These are phyloP conservation scores for Protomyces gravidus DNA, from an alignment of 1,139 yeast species.

Conservation along the genomic window DNA sequence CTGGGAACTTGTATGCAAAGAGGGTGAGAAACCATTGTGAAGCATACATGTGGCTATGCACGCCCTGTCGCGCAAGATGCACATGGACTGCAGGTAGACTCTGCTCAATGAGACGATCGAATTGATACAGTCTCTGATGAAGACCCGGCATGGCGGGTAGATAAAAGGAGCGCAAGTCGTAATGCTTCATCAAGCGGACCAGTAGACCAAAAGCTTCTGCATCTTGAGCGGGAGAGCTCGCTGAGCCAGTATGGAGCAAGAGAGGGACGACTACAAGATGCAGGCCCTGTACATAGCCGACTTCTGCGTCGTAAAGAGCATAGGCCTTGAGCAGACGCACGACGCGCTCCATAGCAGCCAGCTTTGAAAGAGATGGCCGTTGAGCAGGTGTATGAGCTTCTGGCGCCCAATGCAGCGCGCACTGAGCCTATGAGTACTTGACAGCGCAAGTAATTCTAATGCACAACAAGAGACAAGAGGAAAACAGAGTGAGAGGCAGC, in stretches of 20 bases:
- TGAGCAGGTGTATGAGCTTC: too few relatives aligned
- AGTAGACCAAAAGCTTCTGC: conserved; percentile 80
- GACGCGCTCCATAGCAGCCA: conserved; percentile 19
- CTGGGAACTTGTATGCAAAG: conserved; percentile 89
- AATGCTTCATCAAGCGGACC: conserved; percentile 77
- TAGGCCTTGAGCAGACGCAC: conserved; percentile 66
- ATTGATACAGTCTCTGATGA: conserved; percentile 76
- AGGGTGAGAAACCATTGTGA: conserved; percentile 93
- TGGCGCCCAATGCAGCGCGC: too few relatives aligned
- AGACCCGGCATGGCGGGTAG: conserved; percentile 92
- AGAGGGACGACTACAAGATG: conserved; percentile 85
- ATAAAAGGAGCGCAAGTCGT: conserved; percentile 69
- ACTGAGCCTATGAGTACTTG: too few relatives aligned
- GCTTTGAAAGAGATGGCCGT: too few relatives aligned
- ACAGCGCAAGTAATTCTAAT: too few relatives aligned
- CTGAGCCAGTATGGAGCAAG: conserved; percentile 50
- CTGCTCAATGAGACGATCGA: conserved; percentile 76
- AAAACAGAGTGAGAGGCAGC: too few relatives aligned
- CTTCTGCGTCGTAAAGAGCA: conserved; percentile 80
- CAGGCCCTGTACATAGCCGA: conserved; percentile 98
- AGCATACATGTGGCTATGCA: conserved; percentile 88
- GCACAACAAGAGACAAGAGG: too few relatives aligned
- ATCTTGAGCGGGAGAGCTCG: conserved; percentile 50
- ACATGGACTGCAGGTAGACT: conserved; percentile 62
- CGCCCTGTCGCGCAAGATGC: conserved; percentile 78